Evolutionary conservation across 805 yeast species (phyloP), one percentile per base, ranked within the genome.

Genomic region (Yarrowia keelungensis): DNA sequence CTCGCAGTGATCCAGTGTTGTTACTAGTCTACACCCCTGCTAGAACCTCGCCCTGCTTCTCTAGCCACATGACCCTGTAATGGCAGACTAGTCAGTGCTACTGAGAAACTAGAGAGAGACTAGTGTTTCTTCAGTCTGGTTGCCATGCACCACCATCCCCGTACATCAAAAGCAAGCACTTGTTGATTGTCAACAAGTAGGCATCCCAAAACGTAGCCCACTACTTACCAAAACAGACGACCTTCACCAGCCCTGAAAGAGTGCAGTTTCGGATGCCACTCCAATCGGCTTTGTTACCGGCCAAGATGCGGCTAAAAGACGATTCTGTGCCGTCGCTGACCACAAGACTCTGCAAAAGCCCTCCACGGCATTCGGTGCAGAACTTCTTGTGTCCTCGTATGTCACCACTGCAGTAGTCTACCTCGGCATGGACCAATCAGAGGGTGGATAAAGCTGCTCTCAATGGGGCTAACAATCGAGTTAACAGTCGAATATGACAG

Each of bases 91-190:
- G 19, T 19, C 1, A 19, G 32, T 26, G 32, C 32, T 26, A 26
- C 7, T 26, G 32, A 26, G 32, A 26, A 26, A 26, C 32, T 26
- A 26, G 32, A 5, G 32, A 26, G 32, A 26, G 19, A 26, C 32
- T 26, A 26, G 32, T 26, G 32, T 5, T 26, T 5, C 32, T 26
- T 3, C 7, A 26, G 32, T 26, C 32, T 46, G 32, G n/a, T 12
- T 22, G 50, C 15, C 0, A 8, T 32, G 41, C 39, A 50, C 54
- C 3, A 8, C 2, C 15, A n/a, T 16, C 5, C 26, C 16, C 11
- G 39, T 35, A 50, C 54, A 35, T 50, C 54, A 50, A 35, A 50
- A 50, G 54, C 54, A 50, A 50, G 26, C 41, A n/a, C 41, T 19
- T 19, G 12, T 42, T 5, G 32, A 26, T 26, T 26, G 32, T 26